Percentiles rank a stretch among this genome's conserved stretches.
These are phyloP conservation scores for Nemania serpens DNA, from an alignment of 2,329 filamentous ascomycete species.

Conservation along the genomic window DNA sequence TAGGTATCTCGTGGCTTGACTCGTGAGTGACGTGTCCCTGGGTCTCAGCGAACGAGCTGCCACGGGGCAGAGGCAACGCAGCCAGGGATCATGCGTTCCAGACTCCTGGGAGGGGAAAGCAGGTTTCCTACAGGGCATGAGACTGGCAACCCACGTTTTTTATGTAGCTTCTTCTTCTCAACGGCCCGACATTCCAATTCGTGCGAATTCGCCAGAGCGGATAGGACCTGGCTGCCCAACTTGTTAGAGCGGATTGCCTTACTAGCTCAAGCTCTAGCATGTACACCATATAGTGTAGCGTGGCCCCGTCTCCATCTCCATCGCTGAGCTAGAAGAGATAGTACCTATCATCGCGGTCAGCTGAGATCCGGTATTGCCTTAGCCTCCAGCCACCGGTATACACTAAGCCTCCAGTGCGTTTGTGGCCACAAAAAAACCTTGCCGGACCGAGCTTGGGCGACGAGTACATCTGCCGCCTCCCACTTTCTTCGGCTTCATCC, in stretches of 20 bases:
- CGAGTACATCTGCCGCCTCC: too few species aligned
- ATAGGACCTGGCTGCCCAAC: background rate
- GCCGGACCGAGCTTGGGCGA: too few species aligned
- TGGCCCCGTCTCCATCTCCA: background rate
- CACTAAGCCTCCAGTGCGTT: background rate
- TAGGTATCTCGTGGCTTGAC: slow-evolving; percentile 18
- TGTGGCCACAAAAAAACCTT: too few species aligned
- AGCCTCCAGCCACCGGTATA: background rate
- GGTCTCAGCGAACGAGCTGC: background rate
- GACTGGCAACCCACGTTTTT: background rate
- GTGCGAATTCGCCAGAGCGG: slow-evolving; percentile 4
- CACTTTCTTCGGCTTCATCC: too few species aligned
- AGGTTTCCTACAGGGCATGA: background rate
- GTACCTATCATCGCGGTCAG: background rate
- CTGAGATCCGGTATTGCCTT: background rate
- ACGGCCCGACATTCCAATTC: slow-evolving; percentile 8
- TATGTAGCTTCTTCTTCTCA: background rate
- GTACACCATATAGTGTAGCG: too few species aligned
- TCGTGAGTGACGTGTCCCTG: slow-evolving; percentile 3
- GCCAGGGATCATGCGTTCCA: slow-evolving; percentile 39
- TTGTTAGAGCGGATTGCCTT: slow-evolving; percentile 5
- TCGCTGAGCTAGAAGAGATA: slow-evolving; percentile 8
- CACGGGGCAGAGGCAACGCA: slow-evolving; percentile 17
- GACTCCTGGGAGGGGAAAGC: slow-evolving; percentile 30
- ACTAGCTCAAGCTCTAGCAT: slow-evolving; percentile 1